Base-by-base conservation (phyloP, 108 stramenopile genomes). In the Fragilaria crotonensis region DNA sequence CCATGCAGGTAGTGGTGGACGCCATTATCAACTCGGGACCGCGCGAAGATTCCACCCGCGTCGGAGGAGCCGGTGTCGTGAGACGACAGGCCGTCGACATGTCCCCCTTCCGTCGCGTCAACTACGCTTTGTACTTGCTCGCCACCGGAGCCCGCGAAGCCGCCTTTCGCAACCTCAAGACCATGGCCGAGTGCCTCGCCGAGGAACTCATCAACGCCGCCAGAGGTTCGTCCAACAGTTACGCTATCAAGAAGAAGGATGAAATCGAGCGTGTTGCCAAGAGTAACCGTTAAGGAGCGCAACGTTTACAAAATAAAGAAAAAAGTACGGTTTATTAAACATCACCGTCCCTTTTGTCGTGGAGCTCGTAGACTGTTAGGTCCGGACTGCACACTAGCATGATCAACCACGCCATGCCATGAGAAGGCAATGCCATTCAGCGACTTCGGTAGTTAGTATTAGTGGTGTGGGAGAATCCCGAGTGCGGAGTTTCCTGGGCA, bases 211-310 rank as follows among this genome's bases (percentile, higher is more conserved):
- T 99, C 85, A 99, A 99, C 73, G 97, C 97, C 31, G 97, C 99
- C 23, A 83, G 97, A 67, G 97, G 99, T 56, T 96, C 95, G 50
- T 96, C 95, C 72, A 99, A 99, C 97, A 90, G 86, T 30, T 98
- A 98, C 69, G 99, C 99, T 65, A 99, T 99, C 89, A 99, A 99
- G 97, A 99, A 99, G 86, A 98, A 99, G 95, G 99, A 99, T 76
- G 99, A 99, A 78, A 97, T 99, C 68, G 97, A 99, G 89, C 97
- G 97, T 84, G 99, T 99, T 60, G 92, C 97, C 87, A 99, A 99
- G 96, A 95, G 92, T 54, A 98, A 98, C 79, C 94, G 99, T 79
- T 99, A 98, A 95, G 36, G 36, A 41, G 36, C 14, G 11, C n/a
- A n/a, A n/a, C n/a, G n/a, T n/a, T n/a, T n/a, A n/a, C n/a, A n/a